Base-by-base conservation (phyloP, 345 rosid genomes). In the Anacardium occidentale region DNA sequence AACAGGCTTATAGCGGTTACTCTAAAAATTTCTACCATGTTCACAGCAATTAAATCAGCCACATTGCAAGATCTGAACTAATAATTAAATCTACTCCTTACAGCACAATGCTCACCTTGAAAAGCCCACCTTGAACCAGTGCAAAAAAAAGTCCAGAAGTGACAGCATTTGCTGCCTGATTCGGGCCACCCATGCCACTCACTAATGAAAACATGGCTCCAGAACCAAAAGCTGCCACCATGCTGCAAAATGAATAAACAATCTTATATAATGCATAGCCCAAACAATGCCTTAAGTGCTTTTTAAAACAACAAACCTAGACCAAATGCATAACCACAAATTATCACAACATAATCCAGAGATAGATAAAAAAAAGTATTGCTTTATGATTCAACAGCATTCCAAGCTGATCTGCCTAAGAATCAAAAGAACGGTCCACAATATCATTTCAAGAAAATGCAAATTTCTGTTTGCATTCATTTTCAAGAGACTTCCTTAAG, bases 141-240 rank as follows among this genome's bases (percentile, higher is more conserved):
- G 99, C 91, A 32, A 95, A 92, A 71, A 90, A 81, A 14, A 90
- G 82, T 0, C 98, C 98, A 34, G 97, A 90, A 26, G 88, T 62
- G 63, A 89, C 76, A 51, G 96, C 99, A 85, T 85, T 92, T 67
- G 75, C 78, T 14, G 79, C 88, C 32, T 76, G 92, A 79, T 94
- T 94, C 70, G 89, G 86, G 61, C 91, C 91, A 12, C 97, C 98
- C 77, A 85, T 50, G 58, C 89, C 90, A 53, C 98, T 92, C 78
- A 95, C 98, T 64, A 95, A 75, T 34, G 97, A 86, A 82, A 85
- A 95, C 55, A 86, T 73, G n/a, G 84, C 89, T 59, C 98, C 99
- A 42, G 97, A 95, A 81, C 99, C 96, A 71, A 95, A 95, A 67
- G 97, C 97, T 47, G 98, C 98, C 13, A 65, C 96, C 94, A 95